A percentile compares a stretch with the other conserved stretches of the same genome.
Conservation (phyloP, 192 early-diverging fungal genomes). For the Coemansia sp. region DNA sequence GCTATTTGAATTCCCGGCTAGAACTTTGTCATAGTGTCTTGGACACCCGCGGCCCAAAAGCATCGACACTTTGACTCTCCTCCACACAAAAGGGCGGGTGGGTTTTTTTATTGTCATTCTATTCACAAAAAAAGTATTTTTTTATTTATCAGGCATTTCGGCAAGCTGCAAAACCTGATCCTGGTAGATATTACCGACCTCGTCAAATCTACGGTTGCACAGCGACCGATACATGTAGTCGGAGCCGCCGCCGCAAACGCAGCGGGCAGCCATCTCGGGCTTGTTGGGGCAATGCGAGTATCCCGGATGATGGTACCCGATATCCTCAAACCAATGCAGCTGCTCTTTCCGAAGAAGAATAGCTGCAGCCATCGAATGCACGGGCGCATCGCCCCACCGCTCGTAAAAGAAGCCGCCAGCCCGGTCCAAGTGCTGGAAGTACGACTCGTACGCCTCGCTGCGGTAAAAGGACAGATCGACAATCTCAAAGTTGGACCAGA, state of each 20-base stretch:
- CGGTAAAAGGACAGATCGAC: constrained; percentile 60
- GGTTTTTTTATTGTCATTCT: too few relatives aligned
- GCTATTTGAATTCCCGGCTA: too few relatives aligned
- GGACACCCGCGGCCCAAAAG: too few relatives aligned
- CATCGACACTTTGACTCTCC: too few relatives aligned
- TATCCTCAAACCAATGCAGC: constrained; percentile 57
- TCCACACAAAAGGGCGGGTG: too few relatives aligned
- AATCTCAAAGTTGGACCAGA: too few relatives aligned
- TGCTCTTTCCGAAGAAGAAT: constrained; percentile 61
- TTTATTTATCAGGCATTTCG: constrained; percentile 20
- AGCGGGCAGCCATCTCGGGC: constrained; percentile 27
- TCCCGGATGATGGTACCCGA: constrained; percentile 52
- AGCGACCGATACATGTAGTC: constrained; percentile 30
- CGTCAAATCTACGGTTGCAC: constrained; percentile 29
- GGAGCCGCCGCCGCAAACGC: constrained; percentile 13
- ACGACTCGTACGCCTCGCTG: constrained; percentile 62
- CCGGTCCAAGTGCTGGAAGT: constrained; percentile 67
- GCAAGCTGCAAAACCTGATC: constrained; percentile 30
- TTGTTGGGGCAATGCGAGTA: constrained; percentile 67
- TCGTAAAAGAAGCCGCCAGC: constrained; percentile 62
- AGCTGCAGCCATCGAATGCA: constrained; percentile 61
- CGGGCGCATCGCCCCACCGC: too few relatives aligned
- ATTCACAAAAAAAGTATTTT: constrained; percentile 6
- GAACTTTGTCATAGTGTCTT: too few relatives aligned
- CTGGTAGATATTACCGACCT: constrained; percentile 29